Percentiles rank a stretch among this genome's conserved stretches.
phyloP scores from a whole-genome alignment of 2,329 filamentous ascomycete species.

The Pyrenochaeta sp. region DNA sequence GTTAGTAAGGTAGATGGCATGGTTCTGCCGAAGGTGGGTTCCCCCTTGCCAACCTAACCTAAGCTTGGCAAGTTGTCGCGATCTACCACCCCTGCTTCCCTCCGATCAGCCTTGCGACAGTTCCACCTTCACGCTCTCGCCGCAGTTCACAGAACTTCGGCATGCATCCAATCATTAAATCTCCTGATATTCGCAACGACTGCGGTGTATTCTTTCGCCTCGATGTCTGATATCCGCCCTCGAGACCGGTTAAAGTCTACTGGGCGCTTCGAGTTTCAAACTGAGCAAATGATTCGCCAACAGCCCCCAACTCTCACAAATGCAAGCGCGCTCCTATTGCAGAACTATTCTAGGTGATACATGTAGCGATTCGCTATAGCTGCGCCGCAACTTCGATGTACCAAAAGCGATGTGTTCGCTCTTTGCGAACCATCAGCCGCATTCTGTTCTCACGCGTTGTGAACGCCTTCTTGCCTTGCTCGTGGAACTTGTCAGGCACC shows the following conservation, averaged over 20 bases:
- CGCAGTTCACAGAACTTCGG: no score
- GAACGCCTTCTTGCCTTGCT: slow-evolving; percentile 5
- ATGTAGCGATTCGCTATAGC: slow-evolving; percentile 24
- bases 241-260: slow-evolving; percentile 8
- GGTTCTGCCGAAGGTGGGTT: no score
- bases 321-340: slow-evolving; percentile 30
- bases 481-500: slow-evolving; percentile 9
- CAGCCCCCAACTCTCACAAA: slow-evolving; percentile 6
- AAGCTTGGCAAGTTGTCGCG: no score
- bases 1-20: no score
- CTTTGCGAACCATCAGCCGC: slow-evolving; percentile 29
- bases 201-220: no score
- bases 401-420: slow-evolving; percentile 36
- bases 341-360: slow-evolving; percentile 9
- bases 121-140: no score
- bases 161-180: no score
- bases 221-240: not conserved
- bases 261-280: slow-evolving; percentile 36
- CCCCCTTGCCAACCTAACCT: no score
- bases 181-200: no score
- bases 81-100: no score
- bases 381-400: slow-evolving; percentile 28
- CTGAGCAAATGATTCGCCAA: slow-evolving; percentile 31
- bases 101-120: no score
- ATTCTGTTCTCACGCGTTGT: slow-evolving; percentile 9